These are phyloP conservation scores for Aspergillus sp. DNA, from an alignment of 2,329 filamentous ascomycete species.

Conservation along the genomic window DNA sequence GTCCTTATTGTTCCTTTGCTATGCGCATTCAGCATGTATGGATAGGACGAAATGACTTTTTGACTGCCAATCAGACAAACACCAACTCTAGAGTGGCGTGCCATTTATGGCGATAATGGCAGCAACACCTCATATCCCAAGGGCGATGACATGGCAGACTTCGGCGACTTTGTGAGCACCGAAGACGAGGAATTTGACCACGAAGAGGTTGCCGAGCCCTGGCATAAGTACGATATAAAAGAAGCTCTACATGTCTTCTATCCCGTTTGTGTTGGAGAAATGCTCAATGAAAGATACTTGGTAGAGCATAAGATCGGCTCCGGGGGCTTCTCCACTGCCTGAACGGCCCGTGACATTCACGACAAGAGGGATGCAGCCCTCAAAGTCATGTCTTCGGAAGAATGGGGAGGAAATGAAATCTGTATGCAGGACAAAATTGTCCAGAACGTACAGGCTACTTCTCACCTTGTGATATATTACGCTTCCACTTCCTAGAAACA, in stretches of 20 bases:
- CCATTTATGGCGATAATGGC: too few species aligned
- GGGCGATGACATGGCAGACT: too few species aligned
- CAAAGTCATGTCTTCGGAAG: constrained; percentile 15
- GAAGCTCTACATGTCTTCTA: constrained; percentile 10
- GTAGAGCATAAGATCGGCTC: constrained; percentile 19
- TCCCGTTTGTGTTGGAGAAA: constrained; percentile 12
- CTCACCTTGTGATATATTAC: constrained; percentile 15
- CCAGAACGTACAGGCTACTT: constrained; percentile 9
- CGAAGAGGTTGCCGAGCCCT: constrained; percentile 10
- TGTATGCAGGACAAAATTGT: constrained; percentile 16
- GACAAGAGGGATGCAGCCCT: constrained; percentile 15
- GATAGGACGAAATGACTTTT: too few species aligned
- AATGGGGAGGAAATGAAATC: constrained; percentile 13
- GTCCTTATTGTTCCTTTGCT: too few species aligned
- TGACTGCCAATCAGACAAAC: too few species aligned
- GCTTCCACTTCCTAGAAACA: constrained; percentile 8
- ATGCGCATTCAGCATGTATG: too few species aligned
- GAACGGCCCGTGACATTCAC: constrained; percentile 17
- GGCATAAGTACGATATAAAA: constrained; percentile 10
- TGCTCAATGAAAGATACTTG: constrained; percentile 16
- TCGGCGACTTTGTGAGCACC: too few species aligned
- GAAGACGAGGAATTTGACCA: too few species aligned
- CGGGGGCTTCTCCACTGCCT: constrained; percentile 18
- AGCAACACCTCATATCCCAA: too few species aligned
- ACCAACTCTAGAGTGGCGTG: too few species aligned